These are phyloP conservation scores for Thalassiosira allenii DNA, from an alignment of 352 stramenopile species.

Conservation along the genomic window DNA sequence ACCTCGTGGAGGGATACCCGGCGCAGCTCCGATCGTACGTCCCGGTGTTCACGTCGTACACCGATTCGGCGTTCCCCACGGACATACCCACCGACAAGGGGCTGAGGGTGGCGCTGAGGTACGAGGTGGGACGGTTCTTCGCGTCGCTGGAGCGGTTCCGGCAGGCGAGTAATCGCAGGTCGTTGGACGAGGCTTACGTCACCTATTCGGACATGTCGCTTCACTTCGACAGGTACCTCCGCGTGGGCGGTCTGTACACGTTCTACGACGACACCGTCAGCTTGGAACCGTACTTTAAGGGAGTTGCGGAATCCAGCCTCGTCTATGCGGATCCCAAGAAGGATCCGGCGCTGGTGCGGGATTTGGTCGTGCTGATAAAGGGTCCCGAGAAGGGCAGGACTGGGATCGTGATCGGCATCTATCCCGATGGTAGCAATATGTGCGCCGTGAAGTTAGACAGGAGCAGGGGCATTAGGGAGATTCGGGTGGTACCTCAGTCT, in stretches of 20 bases:
- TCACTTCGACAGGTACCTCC: constrained; percentile 84
- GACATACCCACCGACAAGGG: constrained; percentile 80
- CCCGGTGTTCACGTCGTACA: constrained; percentile 82
- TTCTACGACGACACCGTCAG: constrained; percentile 81
- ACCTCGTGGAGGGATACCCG: constrained; percentile 78
- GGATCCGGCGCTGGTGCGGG: constrained; percentile 76
- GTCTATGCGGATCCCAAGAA: constrained; percentile 79
- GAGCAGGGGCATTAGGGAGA: constrained; percentile 80
- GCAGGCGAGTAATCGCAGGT: constrained; percentile 54
- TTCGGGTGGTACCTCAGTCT: constrained; percentile 68
- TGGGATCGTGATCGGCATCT: constrained; percentile 85
- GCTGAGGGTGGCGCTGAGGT: constrained; percentile 81
- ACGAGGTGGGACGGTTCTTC: constrained; percentile 85
- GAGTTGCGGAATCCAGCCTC: constrained; percentile 43
- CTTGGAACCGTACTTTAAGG: constrained; percentile 78
- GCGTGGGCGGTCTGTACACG: constrained; percentile 81
- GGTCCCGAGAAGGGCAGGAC: constrained; percentile 82
- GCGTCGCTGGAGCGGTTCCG: constrained; percentile 76
- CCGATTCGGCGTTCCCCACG: constrained; percentile 80
- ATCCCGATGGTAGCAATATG: constrained; percentile 71
- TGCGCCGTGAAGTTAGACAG: constrained; percentile 82
- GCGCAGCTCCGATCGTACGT: constrained; percentile 79
- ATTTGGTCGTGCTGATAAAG: constrained; percentile 81
- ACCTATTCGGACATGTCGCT: constrained; percentile 83
- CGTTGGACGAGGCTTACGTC: constrained; percentile 78